phyloP scores from a whole-genome alignment of 1,139 yeast genomes.

The Blastobotrys proliferans region DNA sequence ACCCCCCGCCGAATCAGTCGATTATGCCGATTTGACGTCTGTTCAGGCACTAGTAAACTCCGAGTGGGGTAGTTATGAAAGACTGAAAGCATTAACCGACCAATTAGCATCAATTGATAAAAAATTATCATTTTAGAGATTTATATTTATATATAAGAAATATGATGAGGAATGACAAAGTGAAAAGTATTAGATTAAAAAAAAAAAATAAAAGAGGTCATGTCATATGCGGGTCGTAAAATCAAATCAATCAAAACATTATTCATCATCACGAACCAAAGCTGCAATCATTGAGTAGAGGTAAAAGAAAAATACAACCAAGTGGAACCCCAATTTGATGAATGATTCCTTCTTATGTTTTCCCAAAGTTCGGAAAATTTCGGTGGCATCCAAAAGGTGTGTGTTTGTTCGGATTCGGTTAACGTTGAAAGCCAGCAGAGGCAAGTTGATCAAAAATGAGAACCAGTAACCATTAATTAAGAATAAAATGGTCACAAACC shows the following conservation, averaged over 20 bases:
- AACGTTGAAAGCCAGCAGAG: constrained; percentile 60
- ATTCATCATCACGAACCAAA: constrained; percentile 59
- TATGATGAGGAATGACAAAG: background rate
- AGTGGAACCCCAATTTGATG: constrained; percentile 84
- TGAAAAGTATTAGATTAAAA: background rate
- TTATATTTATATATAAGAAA: background rate
- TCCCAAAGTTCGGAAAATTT: constrained; percentile 89
- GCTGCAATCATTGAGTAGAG: constrained; percentile 96
- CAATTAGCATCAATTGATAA: constrained; percentile 7
- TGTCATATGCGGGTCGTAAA: background rate
- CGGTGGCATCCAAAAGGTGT: constrained; percentile 94
- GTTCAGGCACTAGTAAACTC: constrained; percentile 17
- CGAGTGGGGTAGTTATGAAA: constrained; percentile 15
- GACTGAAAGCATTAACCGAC: constrained; percentile 14
- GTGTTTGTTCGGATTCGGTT: constrained; percentile 39
- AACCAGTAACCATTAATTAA: constrained; percentile 92
- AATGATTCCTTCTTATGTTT: constrained; percentile 92
- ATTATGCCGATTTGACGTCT: constrained; percentile 8
- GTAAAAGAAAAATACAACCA: constrained; percentile 90
- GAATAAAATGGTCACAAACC: constrained; percentile 62
- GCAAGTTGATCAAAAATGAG: constrained; percentile 79
- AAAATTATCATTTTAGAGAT: background rate
- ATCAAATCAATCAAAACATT: constrained; percentile 1
- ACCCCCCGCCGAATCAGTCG: constrained; percentile 8
- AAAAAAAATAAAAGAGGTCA: background rate